These are phyloP conservation scores for Pelargonium myrrhifolium DNA, from an alignment of 441 rosid genomes.

Conservation along the genomic window DNA sequence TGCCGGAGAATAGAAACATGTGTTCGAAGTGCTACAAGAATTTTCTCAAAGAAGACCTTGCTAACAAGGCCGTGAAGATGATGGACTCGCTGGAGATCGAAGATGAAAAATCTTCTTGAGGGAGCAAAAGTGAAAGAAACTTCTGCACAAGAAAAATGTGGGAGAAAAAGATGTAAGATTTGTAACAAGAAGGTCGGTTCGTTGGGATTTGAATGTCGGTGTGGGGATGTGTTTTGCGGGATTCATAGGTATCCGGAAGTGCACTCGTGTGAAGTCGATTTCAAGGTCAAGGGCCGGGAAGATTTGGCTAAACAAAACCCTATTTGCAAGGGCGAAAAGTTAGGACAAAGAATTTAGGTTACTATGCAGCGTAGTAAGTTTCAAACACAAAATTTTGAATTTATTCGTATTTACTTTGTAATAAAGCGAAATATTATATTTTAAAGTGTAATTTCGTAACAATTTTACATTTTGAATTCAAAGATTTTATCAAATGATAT, in stretches of 20 bases:
- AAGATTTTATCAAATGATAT: too few species aligned
- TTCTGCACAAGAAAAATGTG: background rate
- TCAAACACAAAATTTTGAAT: too few species aligned
- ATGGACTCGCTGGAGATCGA: background rate
- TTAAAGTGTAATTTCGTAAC: too few species aligned
- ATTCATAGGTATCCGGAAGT: conserved; percentile 36
- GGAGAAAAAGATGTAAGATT: conserved; percentile 18
- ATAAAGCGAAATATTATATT: too few species aligned
- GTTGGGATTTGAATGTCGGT: conserved; percentile 40
- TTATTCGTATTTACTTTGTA: too few species aligned
- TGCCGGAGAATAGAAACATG: background rate
- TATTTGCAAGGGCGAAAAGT: conserved; percentile 25
- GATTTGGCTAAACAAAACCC: conserved; percentile 26
- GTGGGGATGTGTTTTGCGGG: conserved; percentile 36
- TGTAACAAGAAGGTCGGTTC: conserved; percentile 43
- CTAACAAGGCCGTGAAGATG: background rate
- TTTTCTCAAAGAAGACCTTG: background rate
- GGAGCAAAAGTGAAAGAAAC: too few species aligned
- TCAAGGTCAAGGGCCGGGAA: conserved; percentile 21
- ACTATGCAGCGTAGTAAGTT: too few species aligned
- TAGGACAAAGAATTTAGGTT: conserved; percentile 3
- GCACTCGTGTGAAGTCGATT: conserved; percentile 39
- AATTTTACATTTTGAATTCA: too few species aligned
- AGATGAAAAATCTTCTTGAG: too few species aligned
- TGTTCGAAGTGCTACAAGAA: background rate